Evolutionary conservation across 768 basidiomycete genomes (phyloP), one percentile per base, ranked within the genome.

Genomic region (Chlorophyllum brunneum): DNA sequence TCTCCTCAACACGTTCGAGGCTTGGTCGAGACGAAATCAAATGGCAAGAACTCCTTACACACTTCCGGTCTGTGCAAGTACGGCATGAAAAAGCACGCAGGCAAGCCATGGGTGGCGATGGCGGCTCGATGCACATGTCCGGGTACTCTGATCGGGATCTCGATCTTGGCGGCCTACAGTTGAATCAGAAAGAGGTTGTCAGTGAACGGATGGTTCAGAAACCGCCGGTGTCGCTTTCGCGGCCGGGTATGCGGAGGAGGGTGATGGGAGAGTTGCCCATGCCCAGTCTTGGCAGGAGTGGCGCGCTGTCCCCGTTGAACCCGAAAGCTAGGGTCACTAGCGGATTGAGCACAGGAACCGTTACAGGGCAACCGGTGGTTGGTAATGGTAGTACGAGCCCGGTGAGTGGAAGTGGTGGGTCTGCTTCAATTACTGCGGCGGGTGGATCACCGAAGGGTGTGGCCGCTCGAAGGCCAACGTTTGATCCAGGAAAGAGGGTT

Each of bases 71-170:
- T 0, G 84, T 97, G 1, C 97, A 99, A 67, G 76, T 79, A 29
- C 88, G 85, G 59, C 95, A 98, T 63, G 95, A 98, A 71, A 95
- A 94, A 64, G 82, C 93, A 3, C 82, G 94, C 24, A 76, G 95
- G 31, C 85, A 83, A 57, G 82, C 85, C 0, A 70, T 86, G 5
- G 88, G 87, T n/a, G 69, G 76, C 11, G 87, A 92, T 50, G 71
- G 65, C 0, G 65, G 77, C 2, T 68, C 82, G 1, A 77, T 83
- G 51, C 68, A 81, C 1, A 77, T 83, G 51, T 68, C 76, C 5
- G 79, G 75, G 10, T 74, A 74, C 54, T 59, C 70, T 51, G 78
- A 75, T 45, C 70, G 67, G 30, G 77, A 82, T 33, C 44, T 53
- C 29, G 51, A 53, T 26, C 44, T 53, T 29, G 44, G 51, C 15